Conservation (phyloP, 2,329 filamentous ascomycete species). For the Fusarium albidum region DNA sequence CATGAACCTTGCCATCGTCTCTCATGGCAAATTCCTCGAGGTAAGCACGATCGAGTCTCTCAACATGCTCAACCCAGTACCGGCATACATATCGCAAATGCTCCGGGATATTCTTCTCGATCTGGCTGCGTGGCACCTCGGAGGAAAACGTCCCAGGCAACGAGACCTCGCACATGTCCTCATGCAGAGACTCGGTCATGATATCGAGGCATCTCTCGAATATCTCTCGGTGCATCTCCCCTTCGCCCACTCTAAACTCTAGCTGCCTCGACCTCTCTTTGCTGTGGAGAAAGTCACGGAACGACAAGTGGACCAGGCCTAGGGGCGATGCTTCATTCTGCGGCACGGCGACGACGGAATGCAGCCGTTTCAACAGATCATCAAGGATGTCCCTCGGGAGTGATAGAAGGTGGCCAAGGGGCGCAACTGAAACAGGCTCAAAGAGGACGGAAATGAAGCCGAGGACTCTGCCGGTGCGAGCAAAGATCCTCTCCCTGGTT, state of each 20-base stretch:
- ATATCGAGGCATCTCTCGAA: neutral
- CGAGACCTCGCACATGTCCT: slow-evolving; percentile 1
- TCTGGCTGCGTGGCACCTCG: neutral
- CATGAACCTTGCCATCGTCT: slow-evolving; percentile 5
- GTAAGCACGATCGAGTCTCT: neutral
- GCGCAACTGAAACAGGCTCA: neutral
- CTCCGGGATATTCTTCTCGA: neutral
- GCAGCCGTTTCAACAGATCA: neutral
- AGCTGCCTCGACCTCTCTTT: neutral
- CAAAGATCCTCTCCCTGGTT: neutral
- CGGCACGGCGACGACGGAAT: slow-evolving; percentile 1
- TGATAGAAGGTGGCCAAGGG: neutral
- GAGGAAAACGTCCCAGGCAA: neutral
- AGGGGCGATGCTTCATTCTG: neutral
- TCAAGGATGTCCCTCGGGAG: neutral
- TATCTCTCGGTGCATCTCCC: neutral
- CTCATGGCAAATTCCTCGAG: neutral
- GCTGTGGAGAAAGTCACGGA: slow-evolving; percentile 12
- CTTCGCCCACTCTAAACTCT: neutral
- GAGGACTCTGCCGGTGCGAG: neutral
- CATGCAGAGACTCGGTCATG: neutral
- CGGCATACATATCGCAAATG: slow-evolving; percentile 4
- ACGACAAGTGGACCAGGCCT: slow-evolving; percentile 5
- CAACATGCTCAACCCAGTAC: slow-evolving; percentile 17
- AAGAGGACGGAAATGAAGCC: slow-evolving; percentile 5